These are phyloP conservation scores for Salix caprea DNA, from an alignment of 345 rosid species.

Conservation along the genomic window DNA sequence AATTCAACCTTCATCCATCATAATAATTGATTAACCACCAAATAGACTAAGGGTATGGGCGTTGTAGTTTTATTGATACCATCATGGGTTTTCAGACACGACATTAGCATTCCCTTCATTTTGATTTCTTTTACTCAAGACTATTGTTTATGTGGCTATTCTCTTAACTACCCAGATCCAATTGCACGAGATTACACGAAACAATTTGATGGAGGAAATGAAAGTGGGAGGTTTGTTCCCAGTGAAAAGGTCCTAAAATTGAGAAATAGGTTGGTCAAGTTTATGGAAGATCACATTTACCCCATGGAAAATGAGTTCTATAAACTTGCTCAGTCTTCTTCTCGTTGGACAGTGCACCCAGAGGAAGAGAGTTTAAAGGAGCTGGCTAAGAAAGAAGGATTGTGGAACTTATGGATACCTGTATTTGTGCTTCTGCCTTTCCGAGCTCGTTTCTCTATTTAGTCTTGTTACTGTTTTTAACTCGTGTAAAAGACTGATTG, in stretches of 20 bases:
- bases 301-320: conserved; percentile 76
- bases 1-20: background rate
- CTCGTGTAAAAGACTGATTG: background rate
- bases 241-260: conserved; percentile 54
- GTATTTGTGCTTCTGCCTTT: conserved; percentile 28
- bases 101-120: background rate
- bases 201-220: conserved; percentile 27
- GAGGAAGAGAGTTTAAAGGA: conserved; percentile 86
- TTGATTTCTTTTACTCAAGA: background rate
- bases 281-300: conserved; percentile 86
- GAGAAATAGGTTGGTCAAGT: conserved; percentile 65
- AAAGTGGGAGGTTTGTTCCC: conserved; percentile 67
- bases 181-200: conserved; percentile 25
- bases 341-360: conserved; percentile 86
- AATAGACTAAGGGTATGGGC: background rate
- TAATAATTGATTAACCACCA: background rate
- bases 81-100: background rate
- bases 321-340: conserved; percentile 67
- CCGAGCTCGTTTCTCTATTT: conserved; percentile 1
- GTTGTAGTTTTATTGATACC: too few relatives aligned
- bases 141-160: conserved; percentile 4
- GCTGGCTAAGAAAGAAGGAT: conserved; percentile 80
- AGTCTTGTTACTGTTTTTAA: background rate
- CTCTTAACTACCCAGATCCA: conserved; percentile 22
- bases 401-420: conserved; percentile 92